Percentiles rank a stretch among this genome's conserved stretches.
These are phyloP conservation scores for Colletotrichum nymphaeae DNA, from an alignment of 2,329 filamentous ascomycete genomes.

Conservation along the genomic window DNA sequence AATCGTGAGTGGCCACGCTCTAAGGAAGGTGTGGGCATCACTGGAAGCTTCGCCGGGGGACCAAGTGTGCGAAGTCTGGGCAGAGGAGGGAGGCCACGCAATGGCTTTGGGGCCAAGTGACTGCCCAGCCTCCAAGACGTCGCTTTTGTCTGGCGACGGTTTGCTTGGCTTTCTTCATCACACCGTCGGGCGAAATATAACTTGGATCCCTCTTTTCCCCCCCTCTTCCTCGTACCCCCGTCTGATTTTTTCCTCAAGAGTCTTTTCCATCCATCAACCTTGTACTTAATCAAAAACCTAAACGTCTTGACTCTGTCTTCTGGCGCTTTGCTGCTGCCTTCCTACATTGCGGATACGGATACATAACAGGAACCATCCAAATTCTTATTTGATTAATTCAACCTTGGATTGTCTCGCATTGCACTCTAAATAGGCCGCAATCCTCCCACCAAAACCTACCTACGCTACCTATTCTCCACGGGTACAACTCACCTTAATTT, in stretches of 20 bases:
- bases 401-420: not conserved
- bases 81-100: slow-evolving; percentile 29
- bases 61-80: slow-evolving; percentile 8
- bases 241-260: not conserved
- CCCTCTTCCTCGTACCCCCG: not conserved
- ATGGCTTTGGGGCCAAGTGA: slow-evolving; percentile 27
- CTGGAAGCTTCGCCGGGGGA: not conserved
- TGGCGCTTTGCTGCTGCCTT: not conserved
- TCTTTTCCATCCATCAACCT: not conserved
- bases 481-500: not conserved
- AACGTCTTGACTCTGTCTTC: not conserved
- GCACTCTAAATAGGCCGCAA: not conserved
- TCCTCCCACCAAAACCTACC: not conserved
- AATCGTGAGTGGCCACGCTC: not conserved
- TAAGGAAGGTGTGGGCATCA: slow-evolving; percentile 1
- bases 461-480: not conserved
- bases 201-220: slow-evolving; percentile 16
- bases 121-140: slow-evolving; percentile 35
- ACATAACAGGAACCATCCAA: not conserved
- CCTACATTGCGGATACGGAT: not conserved
- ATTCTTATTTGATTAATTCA: not conserved
- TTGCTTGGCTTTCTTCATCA: slow-evolving; percentile 25
- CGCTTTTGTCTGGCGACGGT: slow-evolving; percentile 18
- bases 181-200: slow-evolving; percentile 25
- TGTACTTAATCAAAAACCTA: not conserved